Percentiles rank a stretch among this genome's conserved stretches.
phyloP scores from a whole-genome alignment of 2,329 filamentous ascomycete genomes.

The Balansia obtecta region DNA sequence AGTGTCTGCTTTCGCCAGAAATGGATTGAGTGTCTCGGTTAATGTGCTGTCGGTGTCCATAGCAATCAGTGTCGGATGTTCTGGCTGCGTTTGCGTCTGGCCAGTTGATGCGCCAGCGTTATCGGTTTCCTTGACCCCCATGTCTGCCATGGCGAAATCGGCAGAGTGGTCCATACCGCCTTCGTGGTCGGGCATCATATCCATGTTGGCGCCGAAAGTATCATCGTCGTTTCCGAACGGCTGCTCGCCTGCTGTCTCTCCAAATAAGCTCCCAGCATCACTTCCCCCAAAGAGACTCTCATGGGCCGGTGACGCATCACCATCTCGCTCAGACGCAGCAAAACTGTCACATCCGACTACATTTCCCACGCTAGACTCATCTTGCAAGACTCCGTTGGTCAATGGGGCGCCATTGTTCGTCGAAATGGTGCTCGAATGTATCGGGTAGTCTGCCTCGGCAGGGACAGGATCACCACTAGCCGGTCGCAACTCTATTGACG shows the following conservation, averaged over 20 bases:
- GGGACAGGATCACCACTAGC: slow-evolving; percentile 65
- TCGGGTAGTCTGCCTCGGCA: slow-evolving; percentile 50
- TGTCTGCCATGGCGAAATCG: slow-evolving; percentile 28
- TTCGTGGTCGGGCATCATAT: slow-evolving; percentile 31
- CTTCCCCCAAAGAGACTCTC: slow-evolving; percentile 75
- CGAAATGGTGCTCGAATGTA: slow-evolving; percentile 55
- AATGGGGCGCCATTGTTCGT: slow-evolving; percentile 58
- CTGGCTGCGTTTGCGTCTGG: background rate
- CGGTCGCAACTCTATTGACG: slow-evolving; percentile 74
- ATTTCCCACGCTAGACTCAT: slow-evolving; percentile 10
- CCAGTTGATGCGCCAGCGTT: background rate
- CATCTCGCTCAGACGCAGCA: slow-evolving; percentile 28
- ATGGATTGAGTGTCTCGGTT: background rate
- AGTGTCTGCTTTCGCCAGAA: background rate
- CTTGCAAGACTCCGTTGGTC: slow-evolving; percentile 32
- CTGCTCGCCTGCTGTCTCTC: slow-evolving; percentile 49
- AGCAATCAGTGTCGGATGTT: slow-evolving; percentile 3
- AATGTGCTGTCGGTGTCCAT: slow-evolving; percentile 8
- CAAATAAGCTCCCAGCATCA: slow-evolving; percentile 74
- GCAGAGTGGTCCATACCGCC: slow-evolving; percentile 30
- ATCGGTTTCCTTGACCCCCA: slow-evolving; percentile 9
- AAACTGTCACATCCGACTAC: slow-evolving; percentile 13
- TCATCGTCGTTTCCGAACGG: slow-evolving; percentile 75
- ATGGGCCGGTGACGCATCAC: slow-evolving; percentile 55
- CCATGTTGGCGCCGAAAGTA: slow-evolving; percentile 66